Evolutionary conservation across 2,329 filamentous ascomycete species (phyloP), one percentile per base, ranked within the genome.

Genomic region (Sarocladium brachiariae): DNA sequence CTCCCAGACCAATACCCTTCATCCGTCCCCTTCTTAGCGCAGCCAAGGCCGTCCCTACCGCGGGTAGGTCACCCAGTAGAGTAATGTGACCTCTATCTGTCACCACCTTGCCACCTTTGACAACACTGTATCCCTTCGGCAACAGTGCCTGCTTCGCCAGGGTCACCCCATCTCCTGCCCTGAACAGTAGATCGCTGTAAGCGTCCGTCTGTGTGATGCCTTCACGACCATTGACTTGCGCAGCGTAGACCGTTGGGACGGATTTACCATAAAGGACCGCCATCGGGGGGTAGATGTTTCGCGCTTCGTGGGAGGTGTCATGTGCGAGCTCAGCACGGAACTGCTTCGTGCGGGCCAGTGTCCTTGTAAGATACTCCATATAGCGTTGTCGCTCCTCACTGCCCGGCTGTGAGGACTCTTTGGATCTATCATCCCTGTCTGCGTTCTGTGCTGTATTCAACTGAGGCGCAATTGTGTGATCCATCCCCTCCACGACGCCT

Each of bases 11-110:
- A 57, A 95, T 86, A 0, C 89, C 86, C 64, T 83, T 87, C 53
- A 69, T 72, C 50, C 87, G 74, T 1, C 84, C 90, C 51, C 77
- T 74, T 0, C 83, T 61, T 13, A 96, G 66, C 10, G 86, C 87
- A 58, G 75, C 72, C 30, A 96, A 65, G 55, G 87, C 90, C 59
- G 74, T 77, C 0, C 89, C 90, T 1, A 96, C 84, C 0, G 85
- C 89, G 55, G 87, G 83, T 55, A 96, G 64, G 70, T 96, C 91
- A 1, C 91, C 91, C 27, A 96, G 67, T 61, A 97, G 74, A 1
- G 87, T 90, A 31, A 96, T 85, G 69, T 97, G 92, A 0, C 92
- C 91, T 2, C 89, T 75, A 56, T 95, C 89, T 50, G 85, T 90
- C 57, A 81, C 84, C 11, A 96, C 80, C 16, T 89, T 72, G 0